Percentiles rank a stretch among this genome's conserved stretches.
phyloP scores from a whole-genome alignment of 192 early-diverging fungal species.

The Coemansia reversa region DNA sequence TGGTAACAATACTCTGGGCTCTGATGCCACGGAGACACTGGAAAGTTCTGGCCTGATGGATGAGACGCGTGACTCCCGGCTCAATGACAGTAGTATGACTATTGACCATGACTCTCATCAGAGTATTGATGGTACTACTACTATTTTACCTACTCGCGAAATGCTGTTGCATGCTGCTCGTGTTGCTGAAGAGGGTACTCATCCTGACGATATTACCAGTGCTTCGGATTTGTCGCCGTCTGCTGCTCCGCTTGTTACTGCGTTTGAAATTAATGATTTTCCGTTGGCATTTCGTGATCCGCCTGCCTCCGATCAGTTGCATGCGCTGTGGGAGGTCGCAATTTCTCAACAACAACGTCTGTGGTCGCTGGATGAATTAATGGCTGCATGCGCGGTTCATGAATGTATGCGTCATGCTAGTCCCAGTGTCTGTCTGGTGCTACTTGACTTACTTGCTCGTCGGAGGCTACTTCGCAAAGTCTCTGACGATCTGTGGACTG shows the following conservation, averaged over 20 bases:
- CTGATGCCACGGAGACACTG: conserved; percentile 37
- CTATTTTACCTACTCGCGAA: conserved; percentile 48
- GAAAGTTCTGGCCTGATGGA: conserved; percentile 13
- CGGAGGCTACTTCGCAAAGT: conserved; percentile 35
- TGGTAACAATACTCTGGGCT: conserved; percentile 16
- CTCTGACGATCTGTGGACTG: conserved; percentile 35
- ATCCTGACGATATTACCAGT: background rate
- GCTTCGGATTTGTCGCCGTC: background rate
- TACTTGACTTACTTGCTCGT: conserved; percentile 39
- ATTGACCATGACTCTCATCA: conserved; percentile 19
- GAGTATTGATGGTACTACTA: conserved; percentile 46
- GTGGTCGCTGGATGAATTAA: conserved; percentile 37
- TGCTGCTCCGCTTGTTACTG: conserved; percentile 5
- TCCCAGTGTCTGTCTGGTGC: conserved; percentile 14
- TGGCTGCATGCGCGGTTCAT: conserved; percentile 2
- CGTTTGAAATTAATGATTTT: conserved; percentile 24
- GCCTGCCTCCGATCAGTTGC: conserved; percentile 30
- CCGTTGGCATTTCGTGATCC: conserved; percentile 32
- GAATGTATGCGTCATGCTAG: conserved; percentile 16
- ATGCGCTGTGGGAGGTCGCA: conserved; percentile 27
- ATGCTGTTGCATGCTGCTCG: conserved; percentile 49
- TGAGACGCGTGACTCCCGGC: conserved; percentile 18
- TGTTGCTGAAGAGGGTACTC: conserved; percentile 15
- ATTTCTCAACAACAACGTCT: conserved; percentile 26
- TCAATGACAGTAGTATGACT: conserved; percentile 30